These are phyloP conservation scores for Lactarius akahatsu DNA, from an alignment of 768 basidiomycete species.

Conservation along the genomic window DNA sequence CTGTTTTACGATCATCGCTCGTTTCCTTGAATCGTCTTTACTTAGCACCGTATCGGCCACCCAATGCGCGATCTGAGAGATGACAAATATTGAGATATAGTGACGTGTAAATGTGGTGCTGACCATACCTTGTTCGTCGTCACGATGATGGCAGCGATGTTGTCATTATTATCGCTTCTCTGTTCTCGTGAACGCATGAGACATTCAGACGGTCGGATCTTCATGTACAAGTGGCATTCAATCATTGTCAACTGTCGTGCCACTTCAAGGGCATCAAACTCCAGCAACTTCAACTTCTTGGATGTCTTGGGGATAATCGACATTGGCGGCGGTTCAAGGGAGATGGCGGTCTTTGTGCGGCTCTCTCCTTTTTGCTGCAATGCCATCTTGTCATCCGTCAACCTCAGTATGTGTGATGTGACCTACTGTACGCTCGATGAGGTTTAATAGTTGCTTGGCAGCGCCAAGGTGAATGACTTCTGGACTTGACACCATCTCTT, in stretches of 20 bases:
- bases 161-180: conserved; percentile 69
- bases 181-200: conserved; percentile 79
- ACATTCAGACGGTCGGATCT: conserved; percentile 89
- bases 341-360: conserved; percentile 57
- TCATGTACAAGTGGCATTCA: conserved; percentile 83
- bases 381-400: conserved; percentile 1
- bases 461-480: conserved; percentile 64
- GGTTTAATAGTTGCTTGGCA: conserved; percentile 68
- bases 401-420: conserved; percentile 12
- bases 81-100: not conserved
- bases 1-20: conserved; percentile 81
- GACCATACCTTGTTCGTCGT: conserved; percentile 73
- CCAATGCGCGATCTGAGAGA: conserved; percentile 82
- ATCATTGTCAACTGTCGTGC: conserved; percentile 92
- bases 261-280: conserved; percentile 86
- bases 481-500: conserved; percentile 69
- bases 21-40: conserved; percentile 79
- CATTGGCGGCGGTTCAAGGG: conserved; percentile 62
- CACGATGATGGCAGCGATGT: conserved; percentile 84
- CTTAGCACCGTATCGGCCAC: conserved; percentile 81
- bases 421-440: conserved; percentile 81
- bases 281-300: conserved; percentile 76
- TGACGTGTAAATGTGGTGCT: not conserved
- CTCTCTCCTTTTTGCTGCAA: conserved; percentile 53
- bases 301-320: conserved; percentile 70